Evolutionary conservation across 1,284 basidiomycete species (phyloP), one percentile per base, ranked within the genome.

Genomic region (Ganoderma leucocontextum): DNA sequence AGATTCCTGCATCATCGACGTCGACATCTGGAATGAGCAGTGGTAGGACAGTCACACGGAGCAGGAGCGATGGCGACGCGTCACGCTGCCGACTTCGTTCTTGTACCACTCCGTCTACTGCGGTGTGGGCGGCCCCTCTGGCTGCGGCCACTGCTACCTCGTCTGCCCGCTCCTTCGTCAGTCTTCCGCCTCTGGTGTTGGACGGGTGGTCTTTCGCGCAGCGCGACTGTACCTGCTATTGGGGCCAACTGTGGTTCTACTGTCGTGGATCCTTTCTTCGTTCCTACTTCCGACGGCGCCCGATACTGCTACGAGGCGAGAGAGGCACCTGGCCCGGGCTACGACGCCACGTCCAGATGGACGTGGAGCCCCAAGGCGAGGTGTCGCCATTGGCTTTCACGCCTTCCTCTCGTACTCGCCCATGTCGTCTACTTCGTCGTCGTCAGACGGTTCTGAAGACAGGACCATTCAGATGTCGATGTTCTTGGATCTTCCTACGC

Each of bases 381-480:
- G 67, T 75, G 33, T 77, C 78, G 25, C 76, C 78, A 36, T 69
- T 72, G 47, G 63, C 76, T 62, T 75, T 73, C 22, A 78, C 78
- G 66, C 77, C 78, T 7, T 70, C 73, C 68, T 79, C 33, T 69
- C 70, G 12, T 76, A 76, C 66, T 78, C 78, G 52, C 78, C 78
- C 35, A 76, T 76, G 76, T 78, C 78, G 10, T 74, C 74, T 4
- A 64, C 72, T 2, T 77, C 77, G 10, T 76, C 75, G 9, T 79
- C 78, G 38, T 78, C 76, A 2, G 80, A 80, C 58, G 77, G 79
- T 38, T 68, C 73, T 39, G 76, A 75, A 60, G 80, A 80, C 25
- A 72, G 80, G 7, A 80, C 78, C 0, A 74, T 80, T 22, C 78
- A 79, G 65, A 76, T 80, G 75, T 61, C 68, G 10, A 75, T 72